A percentile compares a stretch with the other conserved stretches of the same genome.
phyloP scores from a whole-genome alignment of 2,329 filamentous ascomycete genomes.

The Huntiella bhutanensis region DNA sequence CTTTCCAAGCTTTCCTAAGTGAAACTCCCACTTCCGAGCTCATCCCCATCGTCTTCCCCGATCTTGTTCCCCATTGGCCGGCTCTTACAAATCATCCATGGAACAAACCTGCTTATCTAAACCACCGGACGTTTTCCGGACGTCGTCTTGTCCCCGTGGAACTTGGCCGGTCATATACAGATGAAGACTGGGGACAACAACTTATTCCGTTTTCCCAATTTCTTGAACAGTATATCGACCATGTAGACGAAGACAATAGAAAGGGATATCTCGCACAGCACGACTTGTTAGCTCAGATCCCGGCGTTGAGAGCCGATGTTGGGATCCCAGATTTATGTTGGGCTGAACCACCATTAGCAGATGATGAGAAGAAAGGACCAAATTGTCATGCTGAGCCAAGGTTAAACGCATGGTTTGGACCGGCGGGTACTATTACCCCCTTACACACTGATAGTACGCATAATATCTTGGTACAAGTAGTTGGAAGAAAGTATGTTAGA shows the following conservation, averaged over 20 bases:
- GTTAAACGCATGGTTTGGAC: conserved; percentile 87
- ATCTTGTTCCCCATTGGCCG: conserved; percentile 53
- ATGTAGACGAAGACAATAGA: background rate
- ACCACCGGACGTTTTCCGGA: conserved; percentile 55
- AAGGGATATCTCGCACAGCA: conserved; percentile 84
- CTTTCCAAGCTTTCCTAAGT: conserved; percentile 43
- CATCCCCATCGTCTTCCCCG: conserved; percentile 50
- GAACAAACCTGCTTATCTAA: conserved; percentile 54
- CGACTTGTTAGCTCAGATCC: conserved; percentile 68
- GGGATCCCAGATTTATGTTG: conserved; percentile 71
- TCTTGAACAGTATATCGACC: conserved; percentile 38
- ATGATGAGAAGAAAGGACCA: conserved; percentile 20
- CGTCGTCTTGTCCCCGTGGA: conserved; percentile 71
- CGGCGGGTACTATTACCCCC: conserved; percentile 71
- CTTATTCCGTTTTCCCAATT: conserved; percentile 61
- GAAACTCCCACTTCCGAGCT: conserved; percentile 14
- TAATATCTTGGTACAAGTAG: conserved; percentile 76
- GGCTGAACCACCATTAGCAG: conserved; percentile 41
- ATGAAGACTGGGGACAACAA: conserved; percentile 65
- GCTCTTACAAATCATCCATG: conserved; percentile 51
- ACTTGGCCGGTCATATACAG: conserved; percentile 71
- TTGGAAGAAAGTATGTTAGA: conserved; percentile 80
- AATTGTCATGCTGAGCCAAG: conserved; percentile 37
- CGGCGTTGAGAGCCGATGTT: conserved; percentile 56
- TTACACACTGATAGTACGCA: conserved; percentile 89